Conservation (phyloP, 139 green algal genomes). For the Pseudopediastrum boryanum region DNA sequence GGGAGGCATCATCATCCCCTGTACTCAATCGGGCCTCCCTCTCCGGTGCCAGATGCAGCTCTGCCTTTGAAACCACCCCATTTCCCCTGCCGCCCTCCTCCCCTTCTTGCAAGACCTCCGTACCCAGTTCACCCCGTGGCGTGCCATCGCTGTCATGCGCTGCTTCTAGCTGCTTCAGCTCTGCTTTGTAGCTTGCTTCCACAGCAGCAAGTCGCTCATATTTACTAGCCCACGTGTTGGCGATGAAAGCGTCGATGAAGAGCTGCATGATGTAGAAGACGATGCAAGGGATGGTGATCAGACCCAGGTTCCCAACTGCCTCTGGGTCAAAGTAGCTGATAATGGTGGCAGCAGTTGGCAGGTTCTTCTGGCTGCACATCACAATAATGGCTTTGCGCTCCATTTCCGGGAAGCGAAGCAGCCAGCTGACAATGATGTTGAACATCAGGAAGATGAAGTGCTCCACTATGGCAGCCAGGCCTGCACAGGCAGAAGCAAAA, state of each 20-base stretch:
- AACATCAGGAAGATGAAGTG: constrained; percentile 68
- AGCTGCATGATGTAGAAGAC: constrained; percentile 78
- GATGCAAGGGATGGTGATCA: constrained; percentile 82
- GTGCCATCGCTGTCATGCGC: background rate
- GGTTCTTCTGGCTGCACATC: constrained; percentile 66
- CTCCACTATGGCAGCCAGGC: constrained; percentile 42
- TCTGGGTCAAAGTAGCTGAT: constrained; percentile 48
- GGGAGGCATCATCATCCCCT: background rate
- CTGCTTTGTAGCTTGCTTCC: constrained; percentile 43
- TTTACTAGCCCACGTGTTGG: constrained; percentile 56
- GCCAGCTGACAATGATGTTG: constrained; percentile 51
- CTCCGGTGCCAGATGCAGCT: background rate
- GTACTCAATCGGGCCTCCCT: background rate
- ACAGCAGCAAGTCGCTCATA: constrained; percentile 50
- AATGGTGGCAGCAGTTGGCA: constrained; percentile 53
- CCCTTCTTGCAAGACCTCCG: background rate
- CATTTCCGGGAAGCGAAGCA: constrained; percentile 50
- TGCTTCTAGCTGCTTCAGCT: constrained; percentile 37
- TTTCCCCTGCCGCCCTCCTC: background rate
- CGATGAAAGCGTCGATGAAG: constrained; percentile 75
- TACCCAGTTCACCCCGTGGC: background rate
- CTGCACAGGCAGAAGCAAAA: constrained; percentile 54
- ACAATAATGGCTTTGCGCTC: constrained; percentile 65
- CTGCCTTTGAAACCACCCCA: background rate
- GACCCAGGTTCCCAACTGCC: constrained; percentile 55